Evolutionary conservation across 371 early-diverging fungal genomes (phyloP).

Genomic region (Haplosporangium sp.): DNA sequence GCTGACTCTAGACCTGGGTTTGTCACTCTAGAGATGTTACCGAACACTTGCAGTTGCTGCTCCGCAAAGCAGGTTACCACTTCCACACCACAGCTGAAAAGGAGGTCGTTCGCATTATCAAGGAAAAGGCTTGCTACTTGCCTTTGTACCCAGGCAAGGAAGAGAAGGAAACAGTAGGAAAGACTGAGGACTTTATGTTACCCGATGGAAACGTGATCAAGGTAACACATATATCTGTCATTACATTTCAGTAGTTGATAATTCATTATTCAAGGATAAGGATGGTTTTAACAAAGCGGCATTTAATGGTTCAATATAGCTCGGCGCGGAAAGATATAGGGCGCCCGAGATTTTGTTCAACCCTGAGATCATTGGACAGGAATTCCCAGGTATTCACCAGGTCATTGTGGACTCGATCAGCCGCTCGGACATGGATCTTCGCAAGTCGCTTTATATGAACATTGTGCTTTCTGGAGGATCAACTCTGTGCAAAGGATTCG

Average conservation of each 20-base stretch:
- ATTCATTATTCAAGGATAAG: too few relatives aligned
- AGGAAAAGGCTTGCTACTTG: constrained; percentile 99
- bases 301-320: constrained; percentile 1
- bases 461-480: constrained; percentile 96
- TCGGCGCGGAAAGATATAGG: constrained; percentile 81
- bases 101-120: constrained; percentile 99
- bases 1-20: constrained; percentile 61
- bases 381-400: constrained; percentile 94
- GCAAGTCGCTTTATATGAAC: constrained; percentile 97
- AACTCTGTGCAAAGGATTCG: constrained; percentile 97
- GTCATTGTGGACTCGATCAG: constrained; percentile 96
- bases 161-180: constrained; percentile 94
- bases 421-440: constrained; percentile 98
- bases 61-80: constrained; percentile 99
- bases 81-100: constrained; percentile 99
- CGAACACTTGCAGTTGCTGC: constrained; percentile 95
- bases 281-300: background rate
- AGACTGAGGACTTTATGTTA: constrained; percentile 97
- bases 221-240: constrained; percentile 65
- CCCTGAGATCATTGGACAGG: constrained; percentile 94
- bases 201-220: constrained; percentile 99
- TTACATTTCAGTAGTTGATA: too few relatives aligned
- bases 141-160: constrained; percentile 99
- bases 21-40: constrained; percentile 93
- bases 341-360: constrained; percentile 99